phyloP scores from a whole-genome alignment of 495 filamentous ascomycete genomes.

The Xylaria intraflava region DNA sequence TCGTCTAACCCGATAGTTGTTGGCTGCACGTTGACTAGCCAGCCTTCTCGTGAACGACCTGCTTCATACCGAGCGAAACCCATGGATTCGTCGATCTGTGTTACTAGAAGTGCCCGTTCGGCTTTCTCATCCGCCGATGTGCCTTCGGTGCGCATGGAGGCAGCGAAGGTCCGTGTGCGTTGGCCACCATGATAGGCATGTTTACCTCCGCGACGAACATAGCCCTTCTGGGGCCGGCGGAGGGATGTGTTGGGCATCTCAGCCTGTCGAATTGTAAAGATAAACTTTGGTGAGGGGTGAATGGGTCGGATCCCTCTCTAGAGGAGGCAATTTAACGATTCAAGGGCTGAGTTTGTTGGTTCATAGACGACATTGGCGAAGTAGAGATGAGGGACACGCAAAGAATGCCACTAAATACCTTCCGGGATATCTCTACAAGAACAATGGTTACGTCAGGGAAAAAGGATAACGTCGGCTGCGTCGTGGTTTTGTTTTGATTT shows the following conservation, averaged over 20 bases:
- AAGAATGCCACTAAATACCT: neutral
- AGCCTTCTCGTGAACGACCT: constrained; percentile 77
- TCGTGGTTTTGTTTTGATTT: neutral
- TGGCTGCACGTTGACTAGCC: constrained; percentile 91
- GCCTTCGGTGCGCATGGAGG: constrained; percentile 68
- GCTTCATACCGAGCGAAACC: constrained; percentile 90
- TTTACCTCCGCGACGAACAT: constrained; percentile 45
- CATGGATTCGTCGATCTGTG: constrained; percentile 89
- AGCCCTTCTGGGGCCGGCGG: constrained; percentile 45
- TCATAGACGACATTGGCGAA: constrained; percentile 13
- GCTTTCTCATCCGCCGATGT: constrained; percentile 80
- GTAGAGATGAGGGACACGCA: neutral
- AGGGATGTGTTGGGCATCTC: constrained; percentile 45
- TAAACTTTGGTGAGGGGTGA: neutral
- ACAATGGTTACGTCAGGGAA: neutral
- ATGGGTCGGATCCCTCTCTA: constrained; percentile 1
- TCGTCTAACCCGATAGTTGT: constrained; percentile 70
- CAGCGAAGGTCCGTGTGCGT: constrained; percentile 65
- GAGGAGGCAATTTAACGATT: constrained; percentile 6
- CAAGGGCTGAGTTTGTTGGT: neutral
- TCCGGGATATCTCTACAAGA: neutral
- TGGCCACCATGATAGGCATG: constrained; percentile 46
- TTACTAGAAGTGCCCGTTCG: constrained; percentile 74
- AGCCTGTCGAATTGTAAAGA: neutral
- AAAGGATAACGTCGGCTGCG: neutral